Base-by-base conservation (phyloP, 495 filamentous ascomycete genomes). In the Hypoxylon cercidicola region DNA sequence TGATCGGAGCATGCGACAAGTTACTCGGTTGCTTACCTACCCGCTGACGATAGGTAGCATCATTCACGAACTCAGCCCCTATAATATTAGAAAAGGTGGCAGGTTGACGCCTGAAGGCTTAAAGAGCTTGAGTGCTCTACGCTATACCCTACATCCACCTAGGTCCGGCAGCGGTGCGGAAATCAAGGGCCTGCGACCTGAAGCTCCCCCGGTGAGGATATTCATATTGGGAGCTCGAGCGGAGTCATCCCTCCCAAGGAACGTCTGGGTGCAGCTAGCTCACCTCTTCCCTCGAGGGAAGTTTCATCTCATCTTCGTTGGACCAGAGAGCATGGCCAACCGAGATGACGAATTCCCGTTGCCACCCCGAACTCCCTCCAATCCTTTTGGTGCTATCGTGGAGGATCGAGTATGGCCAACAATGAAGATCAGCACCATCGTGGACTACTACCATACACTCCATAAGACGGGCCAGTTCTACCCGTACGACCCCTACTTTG, bases 391-490 rank as follows among this genome's bases (percentile, higher is more conserved):
- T 11, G 92, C 90, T 8, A 83, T 98, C 19, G 88, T 97, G 7
- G 96, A 99, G 77, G 93, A 93, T 73, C 83, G 94, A 15, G 82
- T 98, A 1, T 89, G 88, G 67, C 85, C 88, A 16, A 86, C 87
- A 54, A 87, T 97, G 87, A 98, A 98, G 80, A 96, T 99, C 64
- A 92, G 87, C 70, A 99, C 95, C 0, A 97, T 92, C 68, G 93
- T 97, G 20, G 96, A 99, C 60, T 97, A 99, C 77, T 99, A 93
- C 81, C 93, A 99, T 74, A 97, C 93, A 1, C 84, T 99, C 70
- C 93, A 98, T 78, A 87, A 94, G 68, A 88, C 94, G 0, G 86
- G 89, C 28, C 82, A 91, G 55, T 99, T 98, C 79, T 84, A 90
- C 20, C 96, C 96, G 0, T 97, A 91, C 76, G 95, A 99, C 74